Conservation (phyloP, 2,329 filamentous ascomycete genomes). For the Paecilomyces dactylethromorphus region DNA sequence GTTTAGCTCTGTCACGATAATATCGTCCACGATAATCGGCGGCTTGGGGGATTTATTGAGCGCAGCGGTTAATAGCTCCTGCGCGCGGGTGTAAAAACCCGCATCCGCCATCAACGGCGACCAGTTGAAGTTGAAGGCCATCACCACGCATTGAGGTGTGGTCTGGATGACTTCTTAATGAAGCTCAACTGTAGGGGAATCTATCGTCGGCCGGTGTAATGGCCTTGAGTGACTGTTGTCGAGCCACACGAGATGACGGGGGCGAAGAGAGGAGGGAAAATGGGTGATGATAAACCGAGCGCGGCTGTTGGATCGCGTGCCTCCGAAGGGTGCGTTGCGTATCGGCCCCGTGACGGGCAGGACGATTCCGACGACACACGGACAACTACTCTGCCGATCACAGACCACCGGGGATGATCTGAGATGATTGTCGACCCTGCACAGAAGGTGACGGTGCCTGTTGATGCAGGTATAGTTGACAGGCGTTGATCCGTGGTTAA, state of each 20-base stretch:
- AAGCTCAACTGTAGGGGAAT: neutral
- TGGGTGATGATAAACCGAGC: slow-evolving; percentile 11
- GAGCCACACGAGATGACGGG: slow-evolving; percentile 10
- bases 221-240: neutral
- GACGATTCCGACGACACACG: neutral
- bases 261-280: slow-evolving; percentile 14
- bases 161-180: neutral
- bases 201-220: neutral
- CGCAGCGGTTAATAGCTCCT: slow-evolving; percentile 88
- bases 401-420: neutral
- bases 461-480: neutral
- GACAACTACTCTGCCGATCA: neutral
- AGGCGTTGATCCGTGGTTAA: neutral
- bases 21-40: slow-evolving; percentile 98
- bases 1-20: slow-evolving; percentile 96
- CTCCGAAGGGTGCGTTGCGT: neutral
- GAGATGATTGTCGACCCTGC: no score
- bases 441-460: neutral
- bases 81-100: slow-evolving; percentile 79
- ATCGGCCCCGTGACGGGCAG: neutral
- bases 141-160: slow-evolving; percentile 39
- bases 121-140: slow-evolving; percentile 99
- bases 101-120: slow-evolving; percentile 95
- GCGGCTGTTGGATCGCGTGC: neutral
- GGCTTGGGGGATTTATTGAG: slow-evolving; percentile 97